phyloP scores from a whole-genome alignment of 2,329 filamentous ascomycete genomes.

The Orbilia javanica region DNA sequence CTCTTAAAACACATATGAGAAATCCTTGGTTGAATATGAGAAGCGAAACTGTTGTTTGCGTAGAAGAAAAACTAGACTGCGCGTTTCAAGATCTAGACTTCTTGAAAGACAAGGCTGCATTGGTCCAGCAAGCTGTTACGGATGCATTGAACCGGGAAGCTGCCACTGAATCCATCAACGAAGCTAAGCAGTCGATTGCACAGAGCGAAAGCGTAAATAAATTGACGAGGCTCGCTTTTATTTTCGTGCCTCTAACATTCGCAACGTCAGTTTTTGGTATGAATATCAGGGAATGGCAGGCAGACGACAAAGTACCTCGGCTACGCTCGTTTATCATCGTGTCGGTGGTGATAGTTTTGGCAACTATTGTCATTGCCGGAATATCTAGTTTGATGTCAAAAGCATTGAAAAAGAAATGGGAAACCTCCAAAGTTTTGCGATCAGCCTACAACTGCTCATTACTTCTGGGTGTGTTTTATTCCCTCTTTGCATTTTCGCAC shows the following conservation, averaged over 20 bases:
- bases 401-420: conserved; percentile 21
- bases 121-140: conserved; percentile 50
- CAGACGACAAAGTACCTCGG: conserved; percentile 47
- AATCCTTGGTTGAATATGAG: conserved; percentile 35
- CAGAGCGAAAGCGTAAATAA: conserved; percentile 64
- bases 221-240: conserved; percentile 67
- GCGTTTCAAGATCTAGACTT: conserved; percentile 52
- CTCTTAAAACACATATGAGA: conserved; percentile 50
- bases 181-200: conserved; percentile 62
- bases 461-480: conserved; percentile 37
- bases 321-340: conserved; percentile 47
- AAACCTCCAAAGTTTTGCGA: conserved; percentile 32
- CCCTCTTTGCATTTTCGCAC: conserved; percentile 29
- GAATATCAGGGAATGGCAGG: conserved; percentile 64
- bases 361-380: conserved; percentile 31
- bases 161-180: conserved; percentile 54
- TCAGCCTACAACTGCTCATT: conserved; percentile 46
- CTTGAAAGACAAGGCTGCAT: conserved; percentile 43
- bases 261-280: conserved; percentile 67
- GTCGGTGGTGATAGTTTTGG: conserved; percentile 20
- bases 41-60: conserved; percentile 16
- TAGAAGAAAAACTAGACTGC: conserved; percentile 41
- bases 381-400: conserved; percentile 21
- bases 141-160: conserved; percentile 54
- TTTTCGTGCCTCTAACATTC: conserved; percentile 67